Evolutionary conservation across 305 asterid species (phyloP).

Genomic region (Fraxinus velutina): DNA sequence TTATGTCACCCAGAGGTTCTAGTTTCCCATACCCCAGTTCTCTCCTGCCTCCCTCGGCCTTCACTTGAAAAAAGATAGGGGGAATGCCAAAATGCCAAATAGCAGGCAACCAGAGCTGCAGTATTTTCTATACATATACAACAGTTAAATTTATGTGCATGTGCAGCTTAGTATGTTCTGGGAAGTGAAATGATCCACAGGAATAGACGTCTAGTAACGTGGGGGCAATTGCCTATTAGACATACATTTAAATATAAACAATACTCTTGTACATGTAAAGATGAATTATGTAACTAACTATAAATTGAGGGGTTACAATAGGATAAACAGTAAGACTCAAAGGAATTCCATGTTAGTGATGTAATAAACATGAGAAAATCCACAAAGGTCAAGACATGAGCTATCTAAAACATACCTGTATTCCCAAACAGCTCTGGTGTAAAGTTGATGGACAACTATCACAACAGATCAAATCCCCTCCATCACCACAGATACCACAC

Average conservation of each 20-base stretch:
- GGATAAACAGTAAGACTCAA: conserved; percentile 12
- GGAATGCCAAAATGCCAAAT: neutral
- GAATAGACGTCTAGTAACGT: neutral
- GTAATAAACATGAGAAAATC: conserved; percentile 15
- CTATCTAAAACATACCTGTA: conserved; percentile 48
- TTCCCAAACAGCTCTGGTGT: conserved; percentile 81
- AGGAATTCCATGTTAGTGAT: neutral
- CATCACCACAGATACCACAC: conserved; percentile 90
- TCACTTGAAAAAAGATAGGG: neutral
- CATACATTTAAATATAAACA: neutral
- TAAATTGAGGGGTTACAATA: neutral
- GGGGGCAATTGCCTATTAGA: neutral
- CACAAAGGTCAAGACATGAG: conserved; percentile 2
- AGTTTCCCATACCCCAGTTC: neutral
- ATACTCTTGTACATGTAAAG: neutral
- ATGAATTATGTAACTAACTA: neutral
- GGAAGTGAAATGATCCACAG: neutral
- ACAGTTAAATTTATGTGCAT: neutral
- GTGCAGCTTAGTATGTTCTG: neutral
- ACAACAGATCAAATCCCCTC: conserved; percentile 96
- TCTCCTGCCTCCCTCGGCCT: neutral
- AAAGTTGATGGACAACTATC: conserved; percentile 98
- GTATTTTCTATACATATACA: conserved; percentile 1
- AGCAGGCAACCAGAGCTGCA: conserved; percentile 9
- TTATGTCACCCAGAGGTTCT: neutral